A percentile compares a stretch with the other conserved stretches of the same genome.
Conservation (phyloP, 2,329 filamentous ascomycete species). For the Colletotrichum trifolii region DNA sequence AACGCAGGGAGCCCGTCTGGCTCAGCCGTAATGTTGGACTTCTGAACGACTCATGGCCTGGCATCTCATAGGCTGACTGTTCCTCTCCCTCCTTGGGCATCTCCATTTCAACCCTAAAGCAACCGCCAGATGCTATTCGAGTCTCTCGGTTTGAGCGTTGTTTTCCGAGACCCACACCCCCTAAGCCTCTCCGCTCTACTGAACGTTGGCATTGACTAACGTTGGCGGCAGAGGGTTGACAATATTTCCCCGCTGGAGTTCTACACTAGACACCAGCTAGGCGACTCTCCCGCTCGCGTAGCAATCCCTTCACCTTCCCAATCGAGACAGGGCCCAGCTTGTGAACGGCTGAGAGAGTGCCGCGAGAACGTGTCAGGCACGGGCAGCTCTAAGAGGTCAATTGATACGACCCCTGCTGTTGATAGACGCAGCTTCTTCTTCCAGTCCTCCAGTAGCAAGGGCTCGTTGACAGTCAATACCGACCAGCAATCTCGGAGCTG, state of each 20-base stretch:
- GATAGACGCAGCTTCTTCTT: slow-evolving; percentile 8
- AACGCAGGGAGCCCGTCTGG: slow-evolving; percentile 19
- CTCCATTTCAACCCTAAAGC: too few species aligned
- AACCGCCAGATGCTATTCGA: background rate
- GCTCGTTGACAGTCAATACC: background rate
- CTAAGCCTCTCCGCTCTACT: too few species aligned
- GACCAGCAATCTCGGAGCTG: slow-evolving; percentile 28
- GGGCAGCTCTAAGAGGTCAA: slow-evolving; percentile 36
- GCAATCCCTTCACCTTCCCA: slow-evolving; percentile 32
- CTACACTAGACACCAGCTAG: slow-evolving; percentile 26
- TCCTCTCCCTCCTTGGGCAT: too few species aligned
- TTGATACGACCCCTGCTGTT: slow-evolving; percentile 36
- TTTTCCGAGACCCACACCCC: background rate
- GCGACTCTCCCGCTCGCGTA: slow-evolving; percentile 27
- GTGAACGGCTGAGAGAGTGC: slow-evolving; percentile 10
- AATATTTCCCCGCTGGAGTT: slow-evolving; percentile 17
- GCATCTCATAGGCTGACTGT: slow-evolving; percentile 1
- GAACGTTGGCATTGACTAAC: too few species aligned
- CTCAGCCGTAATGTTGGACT: background rate
- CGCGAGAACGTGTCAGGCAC: slow-evolving; percentile 38
- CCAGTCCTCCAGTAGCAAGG: slow-evolving; percentile 25
- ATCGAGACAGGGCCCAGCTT: slow-evolving; percentile 19
- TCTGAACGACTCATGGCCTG: background rate
- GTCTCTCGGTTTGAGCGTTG: slow-evolving; percentile 6
- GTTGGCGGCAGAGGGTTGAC: background rate